Evolutionary conservation across 306 rosid genomes (phyloP).

Genomic region (Malus fusca): DNA sequence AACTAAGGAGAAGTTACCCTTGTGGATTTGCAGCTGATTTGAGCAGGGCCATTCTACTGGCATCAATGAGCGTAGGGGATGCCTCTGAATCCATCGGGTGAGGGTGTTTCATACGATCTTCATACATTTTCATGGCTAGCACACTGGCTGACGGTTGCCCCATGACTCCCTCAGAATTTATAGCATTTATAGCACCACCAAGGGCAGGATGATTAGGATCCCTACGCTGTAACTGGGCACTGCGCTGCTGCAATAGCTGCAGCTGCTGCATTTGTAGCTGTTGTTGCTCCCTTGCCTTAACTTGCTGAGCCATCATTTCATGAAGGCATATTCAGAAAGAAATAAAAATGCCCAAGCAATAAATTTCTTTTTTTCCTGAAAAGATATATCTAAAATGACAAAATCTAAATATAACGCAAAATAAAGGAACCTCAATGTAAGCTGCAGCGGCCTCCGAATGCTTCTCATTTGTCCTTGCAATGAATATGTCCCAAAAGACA

Average conservation of each 20-base stretch:
- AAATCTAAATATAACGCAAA: not conserved
- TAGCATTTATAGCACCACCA: conserved; percentile 51
- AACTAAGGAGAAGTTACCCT: conserved; percentile 37
- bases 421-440: conserved; percentile 59
- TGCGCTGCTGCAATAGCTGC: conserved; percentile 63
- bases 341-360: too few species aligned
- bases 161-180: conserved; percentile 66
- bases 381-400: not conserved
- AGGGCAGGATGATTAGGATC: conserved; percentile 61
- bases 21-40: conserved; percentile 68
- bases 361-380: not conserved
- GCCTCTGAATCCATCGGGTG: conserved; percentile 69
- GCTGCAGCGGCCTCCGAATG: conserved; percentile 89
- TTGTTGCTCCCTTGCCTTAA: conserved; percentile 70
- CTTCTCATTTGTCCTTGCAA: conserved; percentile 82
- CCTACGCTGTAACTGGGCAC: conserved; percentile 75
- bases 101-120: conserved; percentile 80
- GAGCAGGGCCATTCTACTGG: conserved; percentile 65
- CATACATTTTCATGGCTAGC: conserved; percentile 83
- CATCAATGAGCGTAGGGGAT: conserved; percentile 76
- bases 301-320: conserved; percentile 55
- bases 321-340: not conserved
- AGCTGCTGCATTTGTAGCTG: conserved; percentile 78
- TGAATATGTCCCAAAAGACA: conserved; percentile 93
- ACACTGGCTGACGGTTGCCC: conserved; percentile 86